These are phyloP conservation scores for Mycosphaerella sp. DNA, from an alignment of 2,329 filamentous ascomycete species.

Conservation along the genomic window DNA sequence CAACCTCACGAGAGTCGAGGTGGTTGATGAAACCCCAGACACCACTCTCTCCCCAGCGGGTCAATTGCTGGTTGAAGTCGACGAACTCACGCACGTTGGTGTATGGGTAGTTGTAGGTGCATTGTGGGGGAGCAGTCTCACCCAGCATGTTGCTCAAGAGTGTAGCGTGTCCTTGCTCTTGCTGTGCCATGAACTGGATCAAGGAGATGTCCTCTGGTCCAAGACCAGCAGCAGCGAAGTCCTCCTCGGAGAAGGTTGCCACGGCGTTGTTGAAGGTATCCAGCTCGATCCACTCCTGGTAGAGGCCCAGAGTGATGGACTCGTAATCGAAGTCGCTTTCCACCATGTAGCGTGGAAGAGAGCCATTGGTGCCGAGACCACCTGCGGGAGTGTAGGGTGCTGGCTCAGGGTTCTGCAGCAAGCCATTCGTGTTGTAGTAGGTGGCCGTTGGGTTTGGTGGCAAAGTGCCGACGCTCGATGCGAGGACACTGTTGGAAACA, in stretches of 20 bases:
- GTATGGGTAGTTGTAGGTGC: conserved; percentile 76
- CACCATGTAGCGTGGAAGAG: conserved; percentile 66
- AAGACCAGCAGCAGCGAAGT: conserved; percentile 64
- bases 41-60: conserved; percentile 69
- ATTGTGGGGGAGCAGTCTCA: conserved; percentile 61
- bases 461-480: conserved; percentile 51
- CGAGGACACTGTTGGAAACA: conserved; percentile 52
- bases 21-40: conserved; percentile 77
- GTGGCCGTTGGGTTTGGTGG: conserved; percentile 57
- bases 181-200: conserved; percentile 69
- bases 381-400: conserved; percentile 64
- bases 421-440: conserved; percentile 65
- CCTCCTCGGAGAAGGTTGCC: conserved; percentile 58
- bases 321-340: conserved; percentile 79
- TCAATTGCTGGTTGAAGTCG: conserved; percentile 82
- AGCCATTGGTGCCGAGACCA: conserved; percentile 72
- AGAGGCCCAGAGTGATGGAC: conserved; percentile 65
- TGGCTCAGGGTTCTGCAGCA: conserved; percentile 60
- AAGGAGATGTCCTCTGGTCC: conserved; percentile 62
- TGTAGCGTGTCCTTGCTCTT: conserved; percentile 72
- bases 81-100: conserved; percentile 68
- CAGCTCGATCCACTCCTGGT: conserved; percentile 79
- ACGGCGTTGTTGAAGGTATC: conserved; percentile 76
- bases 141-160: conserved; percentile 73
- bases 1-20: conserved; percentile 67